Conservation (phyloP, 768 basidiomycete genomes). For the Auricularia heimuer region DNA sequence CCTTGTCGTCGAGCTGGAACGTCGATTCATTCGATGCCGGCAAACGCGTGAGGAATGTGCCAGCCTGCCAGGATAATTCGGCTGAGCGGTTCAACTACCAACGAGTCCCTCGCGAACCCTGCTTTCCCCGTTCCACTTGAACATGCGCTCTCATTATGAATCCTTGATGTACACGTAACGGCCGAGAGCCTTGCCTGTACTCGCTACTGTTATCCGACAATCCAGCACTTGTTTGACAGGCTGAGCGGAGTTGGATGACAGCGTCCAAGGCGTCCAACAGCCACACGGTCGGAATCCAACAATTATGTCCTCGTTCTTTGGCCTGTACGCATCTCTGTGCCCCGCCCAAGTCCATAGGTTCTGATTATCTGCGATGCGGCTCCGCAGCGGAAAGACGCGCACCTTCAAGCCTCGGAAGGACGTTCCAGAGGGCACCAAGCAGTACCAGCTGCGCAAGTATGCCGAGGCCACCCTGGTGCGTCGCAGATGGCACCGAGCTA, state of each 20-base stretch:
- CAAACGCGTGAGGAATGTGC: too few relatives aligned
- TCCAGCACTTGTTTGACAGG: background rate
- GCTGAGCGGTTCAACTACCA: too few relatives aligned
- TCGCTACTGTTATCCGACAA: background rate
- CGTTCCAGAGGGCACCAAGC: constrained; percentile 92
- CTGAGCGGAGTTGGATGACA: too few relatives aligned
- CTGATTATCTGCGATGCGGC: background rate
- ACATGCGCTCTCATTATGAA: too few relatives aligned
- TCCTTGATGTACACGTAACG: background rate
- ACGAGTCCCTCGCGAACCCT: too few relatives aligned
- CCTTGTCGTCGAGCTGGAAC: too few relatives aligned
- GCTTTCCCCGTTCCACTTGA: too few relatives aligned
- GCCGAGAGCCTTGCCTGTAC: background rate
- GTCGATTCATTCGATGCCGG: too few relatives aligned
- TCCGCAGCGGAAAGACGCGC: constrained; percentile 70
- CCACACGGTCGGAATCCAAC: too few relatives aligned
- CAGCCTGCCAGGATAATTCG: too few relatives aligned
- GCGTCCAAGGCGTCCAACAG: too few relatives aligned
- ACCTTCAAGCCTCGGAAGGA: constrained; percentile 96
- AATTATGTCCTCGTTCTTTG: constrained; percentile 79
- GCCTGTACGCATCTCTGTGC: constrained; percentile 47
- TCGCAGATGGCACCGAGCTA: background rate
- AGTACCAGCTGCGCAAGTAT: constrained; percentile 96
- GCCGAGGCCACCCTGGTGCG: constrained; percentile 88
- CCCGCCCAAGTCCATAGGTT: constrained; percentile 3